A percentile compares a stretch with the other conserved stretches of the same genome.
Evolutionary conservation across 805 yeast species (phyloP).

Genomic region (Saccharomycopsis synnaedendra): DNA sequence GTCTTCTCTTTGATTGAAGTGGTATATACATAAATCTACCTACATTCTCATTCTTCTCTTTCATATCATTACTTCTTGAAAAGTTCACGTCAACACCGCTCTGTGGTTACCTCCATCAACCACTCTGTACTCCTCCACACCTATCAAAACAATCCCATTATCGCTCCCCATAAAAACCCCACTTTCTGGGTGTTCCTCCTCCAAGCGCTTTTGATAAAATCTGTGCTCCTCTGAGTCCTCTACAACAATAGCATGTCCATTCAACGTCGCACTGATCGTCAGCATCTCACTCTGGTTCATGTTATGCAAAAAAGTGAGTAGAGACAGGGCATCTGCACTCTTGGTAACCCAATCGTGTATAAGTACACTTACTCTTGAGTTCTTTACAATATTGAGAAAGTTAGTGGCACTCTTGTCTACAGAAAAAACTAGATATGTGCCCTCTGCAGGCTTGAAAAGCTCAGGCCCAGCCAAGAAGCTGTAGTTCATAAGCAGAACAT

Average conservation of each 20-base stretch:
- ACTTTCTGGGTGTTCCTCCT: conserved; percentile 46
- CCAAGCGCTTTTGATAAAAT: conserved; percentile 51
- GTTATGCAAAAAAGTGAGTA: conserved; percentile 55
- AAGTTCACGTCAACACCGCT: too few species aligned
- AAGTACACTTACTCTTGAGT: conserved; percentile 71
- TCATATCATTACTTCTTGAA: too few species aligned
- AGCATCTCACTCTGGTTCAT: conserved; percentile 73
- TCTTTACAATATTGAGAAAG: conserved; percentile 52
- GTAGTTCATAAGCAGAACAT: conserved; percentile 87
- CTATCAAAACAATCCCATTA: conserved; percentile 54
- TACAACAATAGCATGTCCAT: conserved; percentile 57
- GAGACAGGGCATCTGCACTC: conserved; percentile 28
- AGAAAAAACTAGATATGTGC: conserved; percentile 53
- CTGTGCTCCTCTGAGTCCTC: conserved; percentile 32
- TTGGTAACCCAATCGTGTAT: conserved; percentile 88
- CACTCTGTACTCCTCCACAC: conserved; percentile 58
- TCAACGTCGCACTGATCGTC: conserved; percentile 70
- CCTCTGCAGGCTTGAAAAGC: conserved; percentile 19
- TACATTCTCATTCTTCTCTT: too few species aligned
- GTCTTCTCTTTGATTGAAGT: too few species aligned
- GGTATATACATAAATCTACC: too few species aligned
- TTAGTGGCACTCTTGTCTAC: conserved; percentile 66
- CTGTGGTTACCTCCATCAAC: conserved; percentile 36
- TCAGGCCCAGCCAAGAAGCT: conserved; percentile 42
- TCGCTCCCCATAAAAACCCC: conserved; percentile 49